These are phyloP conservation scores for Auricularia sp. DNA, from an alignment of 768 basidiomycete species.

Conservation along the genomic window DNA sequence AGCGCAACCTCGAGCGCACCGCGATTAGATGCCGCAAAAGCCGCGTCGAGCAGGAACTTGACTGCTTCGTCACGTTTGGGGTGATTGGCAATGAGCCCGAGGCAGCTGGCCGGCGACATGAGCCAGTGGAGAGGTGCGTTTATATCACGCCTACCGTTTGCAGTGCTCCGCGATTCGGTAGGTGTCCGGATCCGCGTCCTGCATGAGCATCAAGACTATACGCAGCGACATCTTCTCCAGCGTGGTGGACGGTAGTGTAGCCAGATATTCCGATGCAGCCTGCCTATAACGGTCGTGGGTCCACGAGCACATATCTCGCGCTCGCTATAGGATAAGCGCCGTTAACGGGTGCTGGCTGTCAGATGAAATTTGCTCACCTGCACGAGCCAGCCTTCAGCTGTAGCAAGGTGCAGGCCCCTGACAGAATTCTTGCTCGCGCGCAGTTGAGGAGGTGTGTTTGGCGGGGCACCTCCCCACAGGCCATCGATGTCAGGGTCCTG, in stretches of 20 bases:
- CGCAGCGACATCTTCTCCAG: constrained; percentile 62
- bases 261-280: constrained; percentile 54
- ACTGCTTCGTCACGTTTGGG: constrained; percentile 52
- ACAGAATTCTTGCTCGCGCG: constrained; percentile 34
- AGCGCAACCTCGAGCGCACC: constrained; percentile 60
- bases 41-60: constrained; percentile 54
- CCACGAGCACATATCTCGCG: constrained; percentile 68
- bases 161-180: constrained; percentile 51
- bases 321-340: constrained; percentile 23
- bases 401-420: constrained; percentile 55
- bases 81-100: constrained; percentile 50
- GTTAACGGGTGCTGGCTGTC: neutral
- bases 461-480: neutral
- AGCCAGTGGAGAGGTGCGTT: neutral
- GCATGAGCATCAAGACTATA: constrained; percentile 63
- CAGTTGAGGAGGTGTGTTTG: neutral
- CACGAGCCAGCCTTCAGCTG: constrained; percentile 65
- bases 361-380: constrained; percentile 20
- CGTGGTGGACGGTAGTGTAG: constrained; percentile 36
- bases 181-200: constrained; percentile 49
- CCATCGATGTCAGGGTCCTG: constrained; percentile 7
- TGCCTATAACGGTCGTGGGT: constrained; percentile 67
- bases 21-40: constrained; percentile 58
- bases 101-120: constrained; percentile 34
- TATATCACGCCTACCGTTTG: neutral